Percentiles rank a stretch among this genome's conserved stretches.
Conservation (phyloP, 192 early-diverging fungal species). For the Podila minutissima region DNA sequence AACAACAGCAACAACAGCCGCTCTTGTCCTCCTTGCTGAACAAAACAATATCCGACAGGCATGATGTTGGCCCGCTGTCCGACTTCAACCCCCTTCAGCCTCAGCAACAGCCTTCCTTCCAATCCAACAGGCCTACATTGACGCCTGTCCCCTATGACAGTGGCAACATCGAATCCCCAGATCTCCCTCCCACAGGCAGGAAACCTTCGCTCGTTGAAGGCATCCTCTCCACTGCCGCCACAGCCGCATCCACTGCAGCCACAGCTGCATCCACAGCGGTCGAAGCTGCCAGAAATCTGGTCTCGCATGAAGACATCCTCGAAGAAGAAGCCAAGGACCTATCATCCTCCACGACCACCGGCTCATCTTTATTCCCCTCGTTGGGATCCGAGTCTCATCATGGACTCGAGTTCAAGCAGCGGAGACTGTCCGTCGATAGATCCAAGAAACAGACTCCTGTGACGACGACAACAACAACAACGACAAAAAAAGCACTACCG, state of each 20-base stretch:
- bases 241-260: slow-evolving; percentile 7
- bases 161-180: neutral
- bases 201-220: slow-evolving; percentile 14
- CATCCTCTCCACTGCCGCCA: slow-evolving; percentile 7
- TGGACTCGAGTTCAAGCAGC: slow-evolving; percentile 26
- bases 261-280: slow-evolving; percentile 13
- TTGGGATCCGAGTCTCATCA: slow-evolving; percentile 9
- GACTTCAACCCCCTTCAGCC: neutral
- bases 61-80: neutral
- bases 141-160: neutral
- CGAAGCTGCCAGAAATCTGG: slow-evolving; percentile 11
- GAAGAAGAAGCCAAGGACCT: neutral
- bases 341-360: neutral
- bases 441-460: neutral
- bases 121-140: neutral
- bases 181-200: neutral
- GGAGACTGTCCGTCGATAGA: neutral
- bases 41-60: neutral
- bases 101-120: neutral
- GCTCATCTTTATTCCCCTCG: neutral
- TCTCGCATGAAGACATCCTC: neutral
- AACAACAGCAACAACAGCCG: neutral
- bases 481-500: neutral
- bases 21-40: neutral
- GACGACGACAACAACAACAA: slow-evolving; percentile 1